Evolutionary conservation across 2,329 filamentous ascomycete genomes (phyloP).

Genomic region (Cladosporium sp.): DNA sequence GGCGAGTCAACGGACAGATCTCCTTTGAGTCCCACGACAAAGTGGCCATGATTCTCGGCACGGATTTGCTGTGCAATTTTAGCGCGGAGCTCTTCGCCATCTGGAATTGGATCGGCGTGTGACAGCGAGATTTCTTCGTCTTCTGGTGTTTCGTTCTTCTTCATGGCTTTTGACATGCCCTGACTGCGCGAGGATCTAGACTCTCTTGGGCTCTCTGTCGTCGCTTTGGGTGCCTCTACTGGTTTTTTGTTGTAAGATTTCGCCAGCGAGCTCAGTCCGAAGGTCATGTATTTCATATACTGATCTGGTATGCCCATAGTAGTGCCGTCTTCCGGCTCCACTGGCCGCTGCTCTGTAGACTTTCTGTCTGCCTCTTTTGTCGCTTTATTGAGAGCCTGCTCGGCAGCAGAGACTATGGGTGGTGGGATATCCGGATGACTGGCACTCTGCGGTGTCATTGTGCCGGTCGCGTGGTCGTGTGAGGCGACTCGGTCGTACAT

Average conservation of each 20-base stretch:
- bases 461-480: conserved; percentile 23
- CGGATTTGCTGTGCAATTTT: conserved; percentile 54
- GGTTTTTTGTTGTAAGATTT: conserved; percentile 21
- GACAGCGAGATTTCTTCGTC: conserved; percentile 19
- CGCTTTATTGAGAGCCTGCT: conserved; percentile 41
- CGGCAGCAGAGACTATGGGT: conserved; percentile 43
- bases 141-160: conserved; percentile 12
- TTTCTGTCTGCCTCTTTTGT: conserved; percentile 34
- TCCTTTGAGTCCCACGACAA: conserved; percentile 65
- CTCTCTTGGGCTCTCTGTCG: conserved; percentile 24
- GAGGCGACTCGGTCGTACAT: conserved; percentile 24
- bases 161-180: not conserved
- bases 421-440: conserved; percentile 40
- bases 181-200: conserved; percentile 12
- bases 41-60: conserved; percentile 50
- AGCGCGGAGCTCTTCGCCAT: conserved; percentile 50
- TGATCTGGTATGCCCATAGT: conserved; percentile 43
- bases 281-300: conserved; percentile 49
- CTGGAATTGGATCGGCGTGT: conserved; percentile 32
- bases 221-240: conserved; percentile 20
- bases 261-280: conserved; percentile 38
- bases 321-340: conserved; percentile 24
- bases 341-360: not conserved
- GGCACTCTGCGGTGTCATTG: conserved; percentile 5
- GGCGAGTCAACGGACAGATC: conserved; percentile 39